Evolutionary conservation across 768 basidiomycete genomes (phyloP).

Genomic region (Boletus barrowsii): DNA sequence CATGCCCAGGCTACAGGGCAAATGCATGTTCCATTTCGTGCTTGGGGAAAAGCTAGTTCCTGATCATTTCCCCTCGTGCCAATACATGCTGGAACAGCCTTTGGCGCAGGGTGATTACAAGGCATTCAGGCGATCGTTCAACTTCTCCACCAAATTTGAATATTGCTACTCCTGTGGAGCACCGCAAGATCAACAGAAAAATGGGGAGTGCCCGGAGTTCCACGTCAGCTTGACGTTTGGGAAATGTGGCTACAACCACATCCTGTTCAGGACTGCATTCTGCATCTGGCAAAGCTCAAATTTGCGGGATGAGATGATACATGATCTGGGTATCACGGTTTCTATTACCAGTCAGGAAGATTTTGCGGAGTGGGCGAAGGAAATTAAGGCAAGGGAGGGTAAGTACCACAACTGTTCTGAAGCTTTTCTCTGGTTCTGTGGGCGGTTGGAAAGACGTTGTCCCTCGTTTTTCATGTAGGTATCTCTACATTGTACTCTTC

Average conservation of each 20-base stretch:
- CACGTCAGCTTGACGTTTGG: neutral
- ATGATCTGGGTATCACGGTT: neutral
- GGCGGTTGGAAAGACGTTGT: neutral
- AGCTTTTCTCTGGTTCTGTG: slow-evolving; percentile 4
- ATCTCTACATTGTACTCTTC: no score
- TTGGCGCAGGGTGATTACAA: neutral
- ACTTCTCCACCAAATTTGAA: neutral
- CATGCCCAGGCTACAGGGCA: neutral
- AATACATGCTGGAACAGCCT: neutral
- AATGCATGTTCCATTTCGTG: neutral
- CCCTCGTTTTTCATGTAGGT: neutral
- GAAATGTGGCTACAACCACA: neutral
- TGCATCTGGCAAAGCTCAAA: slow-evolving; percentile 2
- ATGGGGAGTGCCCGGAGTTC: neutral
- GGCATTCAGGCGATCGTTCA: neutral
- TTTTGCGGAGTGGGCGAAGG: neutral
- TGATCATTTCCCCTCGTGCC: neutral
- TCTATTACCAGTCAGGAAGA: neutral
- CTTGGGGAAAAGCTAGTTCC: neutral
- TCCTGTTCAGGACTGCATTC: neutral
- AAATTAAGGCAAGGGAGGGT: neutral
- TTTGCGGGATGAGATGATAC: neutral
- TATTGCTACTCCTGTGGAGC: neutral
- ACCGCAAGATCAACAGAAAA: neutral
- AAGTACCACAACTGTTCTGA: slow-evolving; percentile 3